These are phyloP conservation scores for Cordyceps tenuipes DNA, from an alignment of 2,329 filamentous ascomycete genomes.

Conservation along the genomic window DNA sequence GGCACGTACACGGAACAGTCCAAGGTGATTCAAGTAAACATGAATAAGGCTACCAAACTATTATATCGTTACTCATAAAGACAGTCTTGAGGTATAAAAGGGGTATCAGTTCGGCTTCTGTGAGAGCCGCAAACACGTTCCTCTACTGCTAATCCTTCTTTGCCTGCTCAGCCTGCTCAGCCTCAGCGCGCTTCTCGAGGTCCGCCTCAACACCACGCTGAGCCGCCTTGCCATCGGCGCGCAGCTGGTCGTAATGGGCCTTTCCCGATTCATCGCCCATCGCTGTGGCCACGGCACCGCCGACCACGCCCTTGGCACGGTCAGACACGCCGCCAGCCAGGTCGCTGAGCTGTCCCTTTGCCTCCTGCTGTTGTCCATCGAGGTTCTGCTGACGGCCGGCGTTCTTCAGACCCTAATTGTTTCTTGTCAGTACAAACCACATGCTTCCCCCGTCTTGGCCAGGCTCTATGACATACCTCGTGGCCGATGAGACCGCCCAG, in stretches of 20 bases:
- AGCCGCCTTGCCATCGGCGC: slow-evolving; percentile 75
- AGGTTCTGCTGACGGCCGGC: slow-evolving; percentile 70
- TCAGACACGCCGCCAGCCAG: slow-evolving; percentile 55
- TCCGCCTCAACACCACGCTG: slow-evolving; percentile 79
- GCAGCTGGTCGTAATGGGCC: slow-evolving; percentile 56
- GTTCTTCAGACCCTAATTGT: slow-evolving; percentile 54
- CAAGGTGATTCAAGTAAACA: background rate
- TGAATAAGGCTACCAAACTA: slow-evolving; percentile 1
- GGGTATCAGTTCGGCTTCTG: background rate
- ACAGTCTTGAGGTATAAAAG: slow-evolving; percentile 3
- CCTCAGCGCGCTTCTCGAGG: slow-evolving; percentile 62
- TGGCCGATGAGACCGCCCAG: slow-evolving; percentile 68
- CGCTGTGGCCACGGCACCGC: slow-evolving; percentile 60
- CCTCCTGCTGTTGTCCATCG: slow-evolving; percentile 73
- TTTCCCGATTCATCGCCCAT: slow-evolving; percentile 62
- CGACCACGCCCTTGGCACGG: slow-evolving; percentile 63
- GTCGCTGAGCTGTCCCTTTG: slow-evolving; percentile 72
- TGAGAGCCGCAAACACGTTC: background rate
- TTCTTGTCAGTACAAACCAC: background rate
- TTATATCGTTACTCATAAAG: slow-evolving; percentile 8
- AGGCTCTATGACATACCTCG: slow-evolving; percentile 40
- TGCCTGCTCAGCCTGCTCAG: slow-evolving; percentile 21
- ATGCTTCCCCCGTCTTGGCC: background rate
- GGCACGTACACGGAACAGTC: too few species aligned
- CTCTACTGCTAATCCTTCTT: slow-evolving; percentile 10